Base-by-base conservation (phyloP, 2,329 filamentous ascomycete genomes). In the Fusarium nisikadoi region DNA sequence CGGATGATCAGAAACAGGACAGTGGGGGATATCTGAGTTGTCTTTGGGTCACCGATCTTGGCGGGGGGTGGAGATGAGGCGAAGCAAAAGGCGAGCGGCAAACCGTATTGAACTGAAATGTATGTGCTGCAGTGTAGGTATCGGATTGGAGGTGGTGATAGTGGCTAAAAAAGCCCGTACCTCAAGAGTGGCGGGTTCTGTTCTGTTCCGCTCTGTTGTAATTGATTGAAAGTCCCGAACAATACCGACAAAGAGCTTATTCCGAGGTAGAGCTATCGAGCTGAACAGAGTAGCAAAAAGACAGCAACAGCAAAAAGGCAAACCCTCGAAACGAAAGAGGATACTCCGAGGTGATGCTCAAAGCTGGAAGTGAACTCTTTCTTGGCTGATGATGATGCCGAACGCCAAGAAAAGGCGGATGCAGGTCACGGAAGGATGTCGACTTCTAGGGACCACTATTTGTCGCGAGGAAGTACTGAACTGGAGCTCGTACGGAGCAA, bases 341-440 rank as follows among this genome's bases (percentile, higher is more conserved):
- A 33, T 33, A 38, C 36, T 42, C n/a, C 39, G 25, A 57, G 42
- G 41, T 36, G 31, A 12, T 52, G 31, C 31, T 52, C 47, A 36
- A 52, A 35, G 33, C 49, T 17, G 33, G 19, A 52, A 27, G 49
- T 54, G 49, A 46, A 39, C 33, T 56, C 39, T 56, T 71, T 63
- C 62, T 73, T 73, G 70, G 58, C 65, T 55, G 57, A 57, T 68
- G 65, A 42, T 68, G 56, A 71, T 66, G 70, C 71, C 71, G 65
- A 68, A 46, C 43, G 71, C 71, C 71, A 71, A 73, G 70, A 73
- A 42, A 56, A 57, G 43, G 62, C 62, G 61, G 64, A 65, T 68
- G 63, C 67, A 71, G 71, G 71, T 71, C 63, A 73, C 70, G 70
- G 64, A 71, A 68, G 66, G 62, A 68, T 47, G 62, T 68, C 69